Base-by-base conservation (phyloP, 805 yeast species). In the Cyberlindnera mycetangii region DNA sequence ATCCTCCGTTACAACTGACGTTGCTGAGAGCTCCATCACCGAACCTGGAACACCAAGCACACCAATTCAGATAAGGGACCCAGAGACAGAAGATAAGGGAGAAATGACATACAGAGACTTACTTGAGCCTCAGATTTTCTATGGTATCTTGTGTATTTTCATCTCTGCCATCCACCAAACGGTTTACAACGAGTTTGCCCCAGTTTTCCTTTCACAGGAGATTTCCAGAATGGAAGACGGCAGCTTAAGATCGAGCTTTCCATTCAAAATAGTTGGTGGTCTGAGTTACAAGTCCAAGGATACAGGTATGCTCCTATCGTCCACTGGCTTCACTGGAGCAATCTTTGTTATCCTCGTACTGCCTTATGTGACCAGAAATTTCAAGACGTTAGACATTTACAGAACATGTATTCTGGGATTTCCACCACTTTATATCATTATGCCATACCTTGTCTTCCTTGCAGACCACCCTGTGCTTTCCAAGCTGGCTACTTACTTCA, bases 301-400 rank as follows among this genome's bases (percentile, higher is more conserved):
- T 18, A 53, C 59, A 1, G 59, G 58, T 34, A 44, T 42, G 21
- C 32, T 55, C 8, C 37, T 55, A 20, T 55, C 58, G 6, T 45
- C 54, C 4, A 55, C 55, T 11, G 59, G 58, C 8, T 35, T 52
- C 30, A 42, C 55, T 7, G 53, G 53, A 10, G 51, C 53, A 16
- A 33, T 53, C 33, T 45, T 41, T 28, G 51, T 55, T 7, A 24
- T 53, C 7, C 32, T 51, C 15, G 50, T 45, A 2, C 47, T 55
- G 25, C 58, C 57, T 15, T 54, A 50, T 32, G 40, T 53, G 21
- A 55, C 54, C n/a, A 50, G 58, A 38, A 53, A 42, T 14, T 53
- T 39, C 41, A 56, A 50, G 33, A 46, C 58, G 9, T 38, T 55
- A 14, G 30, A 48, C 33, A 53, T 55, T 3, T 55, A 51, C 33